Conservation (phyloP, 139 green algal genomes). For the Volvox reticuliferus region DNA sequence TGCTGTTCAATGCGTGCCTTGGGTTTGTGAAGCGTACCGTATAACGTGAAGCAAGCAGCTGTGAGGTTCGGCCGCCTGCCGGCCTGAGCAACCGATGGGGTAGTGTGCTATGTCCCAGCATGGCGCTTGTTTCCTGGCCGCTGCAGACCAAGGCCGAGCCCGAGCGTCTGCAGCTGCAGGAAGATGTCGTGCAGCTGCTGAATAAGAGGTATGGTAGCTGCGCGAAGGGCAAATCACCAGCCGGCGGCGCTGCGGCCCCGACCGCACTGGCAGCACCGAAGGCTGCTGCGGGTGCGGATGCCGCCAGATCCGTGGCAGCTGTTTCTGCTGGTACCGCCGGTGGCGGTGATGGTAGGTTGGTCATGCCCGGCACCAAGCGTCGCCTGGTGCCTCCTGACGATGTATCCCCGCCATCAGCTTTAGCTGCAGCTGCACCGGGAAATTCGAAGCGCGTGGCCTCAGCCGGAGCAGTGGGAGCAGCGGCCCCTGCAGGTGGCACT, state of each 20-base stretch:
- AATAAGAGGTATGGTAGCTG: neutral
- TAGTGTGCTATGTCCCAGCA: neutral
- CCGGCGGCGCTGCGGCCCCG: neutral
- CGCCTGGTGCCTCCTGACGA: neutral
- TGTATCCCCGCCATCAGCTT: neutral
- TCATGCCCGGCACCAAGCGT: constrained; percentile 19
- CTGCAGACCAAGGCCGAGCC: constrained; percentile 34
- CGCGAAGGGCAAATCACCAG: neutral
- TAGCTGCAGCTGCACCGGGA: neutral
- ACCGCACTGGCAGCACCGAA: neutral
- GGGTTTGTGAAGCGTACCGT: too few relatives aligned
- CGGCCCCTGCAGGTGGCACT: neutral
- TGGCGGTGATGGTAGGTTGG: neutral
- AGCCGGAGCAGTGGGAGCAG: too few relatives aligned
- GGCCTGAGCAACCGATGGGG: too few relatives aligned
- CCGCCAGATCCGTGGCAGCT: neutral
- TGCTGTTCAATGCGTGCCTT: too few relatives aligned
- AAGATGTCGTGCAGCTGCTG: neutral
- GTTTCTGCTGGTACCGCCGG: neutral
- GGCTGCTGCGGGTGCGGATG: neutral
- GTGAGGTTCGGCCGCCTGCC: too few relatives aligned
- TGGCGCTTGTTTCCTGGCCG: neutral
- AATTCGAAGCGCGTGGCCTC: neutral
- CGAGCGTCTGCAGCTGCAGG: constrained; percentile 25
- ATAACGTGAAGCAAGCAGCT: too few relatives aligned